Conservation (phyloP, 257 asterid species). For the Solanum chiquidenum region DNA sequence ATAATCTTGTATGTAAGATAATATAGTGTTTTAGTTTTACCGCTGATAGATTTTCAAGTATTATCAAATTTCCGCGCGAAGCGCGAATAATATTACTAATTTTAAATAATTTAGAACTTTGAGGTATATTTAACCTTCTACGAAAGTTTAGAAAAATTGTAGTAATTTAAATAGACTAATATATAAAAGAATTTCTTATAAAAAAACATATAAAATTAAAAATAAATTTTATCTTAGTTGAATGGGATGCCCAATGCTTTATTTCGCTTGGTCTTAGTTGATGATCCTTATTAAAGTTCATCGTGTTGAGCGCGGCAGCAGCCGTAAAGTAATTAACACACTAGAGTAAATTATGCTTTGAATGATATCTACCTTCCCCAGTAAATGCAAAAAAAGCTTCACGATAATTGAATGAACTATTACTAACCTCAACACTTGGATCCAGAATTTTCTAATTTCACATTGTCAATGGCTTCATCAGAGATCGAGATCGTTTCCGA, state of each 20-base stretch:
- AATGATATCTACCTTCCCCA: neutral
- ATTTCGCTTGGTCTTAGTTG: neutral
- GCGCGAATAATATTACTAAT: no score
- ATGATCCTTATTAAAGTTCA: neutral
- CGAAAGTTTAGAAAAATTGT: neutral
- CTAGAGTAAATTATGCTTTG: neutral
- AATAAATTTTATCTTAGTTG: neutral
- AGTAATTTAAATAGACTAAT: no score
- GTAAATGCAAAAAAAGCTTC: neutral
- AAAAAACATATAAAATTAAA: no score
- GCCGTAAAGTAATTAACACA: neutral
- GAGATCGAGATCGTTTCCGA: slow-evolving; percentile 85
- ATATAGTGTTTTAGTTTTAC: no score
- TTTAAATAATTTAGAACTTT: no score
- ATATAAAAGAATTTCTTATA: neutral
- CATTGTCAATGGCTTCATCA: slow-evolving; percentile 53
- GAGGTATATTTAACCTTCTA: neutral
- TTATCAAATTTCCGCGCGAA: no score
- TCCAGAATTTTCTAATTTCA: neutral
- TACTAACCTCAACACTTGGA: slow-evolving; percentile 8
- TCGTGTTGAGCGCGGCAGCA: neutral
- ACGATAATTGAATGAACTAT: neutral
- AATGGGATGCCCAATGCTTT: neutral
- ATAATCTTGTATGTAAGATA: no score
- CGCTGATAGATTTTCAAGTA: no score